phyloP scores from a whole-genome alignment of 768 basidiomycete species.

The Hygrocybe coccinea region DNA sequence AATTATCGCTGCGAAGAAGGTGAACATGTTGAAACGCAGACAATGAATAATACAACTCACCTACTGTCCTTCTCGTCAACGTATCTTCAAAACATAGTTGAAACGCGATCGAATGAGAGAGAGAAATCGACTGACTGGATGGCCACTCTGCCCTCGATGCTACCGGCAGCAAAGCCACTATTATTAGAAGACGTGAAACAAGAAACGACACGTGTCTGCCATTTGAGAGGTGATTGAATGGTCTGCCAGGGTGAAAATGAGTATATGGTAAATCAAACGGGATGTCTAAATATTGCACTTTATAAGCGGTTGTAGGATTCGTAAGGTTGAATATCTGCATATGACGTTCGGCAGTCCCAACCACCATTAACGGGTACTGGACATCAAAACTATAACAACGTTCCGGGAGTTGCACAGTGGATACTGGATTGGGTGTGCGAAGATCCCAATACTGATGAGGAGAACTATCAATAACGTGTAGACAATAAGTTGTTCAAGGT shows the following conservation, averaged over 20 bases:
- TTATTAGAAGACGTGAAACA: conserved; percentile 67
- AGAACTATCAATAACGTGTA: background rate
- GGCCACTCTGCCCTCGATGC: conserved; percentile 87
- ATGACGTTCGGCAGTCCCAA: conserved; percentile 89
- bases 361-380: conserved; percentile 78
- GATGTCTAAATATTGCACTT: conserved; percentile 41
- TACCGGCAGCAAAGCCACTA: conserved; percentile 79
- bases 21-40: background rate
- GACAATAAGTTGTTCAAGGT: conserved; percentile 3
- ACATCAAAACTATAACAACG: conserved; percentile 86
- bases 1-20: conserved; percentile 53
- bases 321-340: conserved; percentile 85
- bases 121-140: conserved; percentile 69
- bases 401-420: conserved; percentile 79
- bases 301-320: conserved; percentile 74
- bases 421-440: conserved; percentile 68
- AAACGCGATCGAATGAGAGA: background rate
- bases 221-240: conserved; percentile 82
- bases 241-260: conserved; percentile 40
- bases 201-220: conserved; percentile 84
- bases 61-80: conserved; percentile 77
- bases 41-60: conserved; percentile 35
- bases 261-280: background rate
- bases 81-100: conserved; percentile 45
- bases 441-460: conserved; percentile 84